A percentile compares a stretch with the other conserved stretches of the same genome.
Conservation (phyloP, 1,284 basidiomycete species). For the Earliella scabrosa region DNA sequence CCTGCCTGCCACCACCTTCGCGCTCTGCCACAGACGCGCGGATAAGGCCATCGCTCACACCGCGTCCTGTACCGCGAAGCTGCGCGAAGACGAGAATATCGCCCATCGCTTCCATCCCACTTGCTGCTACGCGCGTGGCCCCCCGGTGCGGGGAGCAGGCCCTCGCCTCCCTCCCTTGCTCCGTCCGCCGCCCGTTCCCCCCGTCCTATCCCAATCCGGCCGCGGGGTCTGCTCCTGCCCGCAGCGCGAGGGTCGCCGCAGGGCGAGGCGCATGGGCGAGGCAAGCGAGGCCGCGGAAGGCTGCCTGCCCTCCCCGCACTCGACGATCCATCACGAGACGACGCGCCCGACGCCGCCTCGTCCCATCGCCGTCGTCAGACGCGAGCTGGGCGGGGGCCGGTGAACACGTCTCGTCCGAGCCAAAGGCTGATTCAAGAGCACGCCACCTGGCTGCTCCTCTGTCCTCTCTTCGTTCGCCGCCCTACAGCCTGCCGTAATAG, state of each 20-base stretch:
- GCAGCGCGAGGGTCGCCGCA: conserved; percentile 2
- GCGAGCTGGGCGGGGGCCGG: too few relatives aligned
- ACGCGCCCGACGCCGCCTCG: conserved; percentile 1
- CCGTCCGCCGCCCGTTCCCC: conserved; percentile 10
- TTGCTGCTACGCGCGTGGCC: not conserved
- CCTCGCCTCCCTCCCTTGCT: not conserved
- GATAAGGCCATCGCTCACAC: conserved; percentile 17
- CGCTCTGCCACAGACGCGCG: conserved; percentile 17
- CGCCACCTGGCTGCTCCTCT: not conserved
- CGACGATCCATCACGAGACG: conserved; percentile 26
- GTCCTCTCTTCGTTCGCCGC: conserved; percentile 1
- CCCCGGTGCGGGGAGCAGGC: not conserved
- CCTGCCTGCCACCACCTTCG: conserved; percentile 3
- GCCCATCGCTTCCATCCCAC: not conserved
- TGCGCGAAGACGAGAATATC: not conserved
- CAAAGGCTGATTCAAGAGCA: not conserved
- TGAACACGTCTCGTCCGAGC: not conserved
- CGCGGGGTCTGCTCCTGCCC: not conserved
- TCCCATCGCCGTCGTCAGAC: too few relatives aligned
- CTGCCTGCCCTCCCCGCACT: conserved; percentile 11
- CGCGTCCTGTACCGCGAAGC: conserved; percentile 6
- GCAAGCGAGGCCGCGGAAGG: conserved; percentile 7
- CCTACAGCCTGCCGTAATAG: not conserved
- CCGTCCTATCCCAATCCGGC: conserved; percentile 13
- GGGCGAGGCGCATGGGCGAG: conserved; percentile 11